Conservation (phyloP, 768 basidiomycete genomes). For the Boletus vinaceobasis region DNA sequence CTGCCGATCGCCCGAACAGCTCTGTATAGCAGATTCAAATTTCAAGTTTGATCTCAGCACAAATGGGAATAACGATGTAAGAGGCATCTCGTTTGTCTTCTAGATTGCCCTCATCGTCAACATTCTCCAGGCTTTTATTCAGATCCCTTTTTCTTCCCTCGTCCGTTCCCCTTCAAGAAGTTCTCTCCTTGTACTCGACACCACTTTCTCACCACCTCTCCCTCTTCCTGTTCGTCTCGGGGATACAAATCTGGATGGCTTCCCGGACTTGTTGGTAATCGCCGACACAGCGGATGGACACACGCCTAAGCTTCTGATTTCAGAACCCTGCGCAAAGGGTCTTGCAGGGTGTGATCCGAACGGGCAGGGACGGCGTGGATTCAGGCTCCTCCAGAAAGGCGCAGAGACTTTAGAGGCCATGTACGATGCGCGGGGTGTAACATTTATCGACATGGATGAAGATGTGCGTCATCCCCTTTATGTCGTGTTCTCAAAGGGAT, state of each 20-base stretch:
- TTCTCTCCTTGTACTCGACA: slow-evolving; percentile 70
- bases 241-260: slow-evolving; percentile 92
- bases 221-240: slow-evolving; percentile 81
- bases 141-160: slow-evolving; percentile 61
- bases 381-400: slow-evolving; percentile 52
- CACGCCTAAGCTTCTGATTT: slow-evolving; percentile 61
- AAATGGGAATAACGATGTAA: slow-evolving; percentile 48
- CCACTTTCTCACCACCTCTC: slow-evolving; percentile 58
- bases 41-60: slow-evolving; percentile 73
- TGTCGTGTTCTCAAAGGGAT: neutral
- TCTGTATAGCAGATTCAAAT: slow-evolving; percentile 76
- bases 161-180: slow-evolving; percentile 45
- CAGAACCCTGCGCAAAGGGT: slow-evolving; percentile 55
- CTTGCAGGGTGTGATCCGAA: slow-evolving; percentile 54
- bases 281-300: slow-evolving; percentile 42
- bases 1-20: slow-evolving; percentile 75
- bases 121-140: slow-evolving; percentile 54
- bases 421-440: slow-evolving; percentile 72
- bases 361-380: slow-evolving; percentile 61
- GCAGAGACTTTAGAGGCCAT: slow-evolving; percentile 60
- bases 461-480: slow-evolving; percentile 57
- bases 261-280: slow-evolving; percentile 78
- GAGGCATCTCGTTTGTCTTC: slow-evolving; percentile 12
- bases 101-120: neutral
- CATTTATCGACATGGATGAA: slow-evolving; percentile 92